phyloP scores from a whole-genome alignment of 2,329 filamentous ascomycete genomes.

The Claviceps monticola region DNA sequence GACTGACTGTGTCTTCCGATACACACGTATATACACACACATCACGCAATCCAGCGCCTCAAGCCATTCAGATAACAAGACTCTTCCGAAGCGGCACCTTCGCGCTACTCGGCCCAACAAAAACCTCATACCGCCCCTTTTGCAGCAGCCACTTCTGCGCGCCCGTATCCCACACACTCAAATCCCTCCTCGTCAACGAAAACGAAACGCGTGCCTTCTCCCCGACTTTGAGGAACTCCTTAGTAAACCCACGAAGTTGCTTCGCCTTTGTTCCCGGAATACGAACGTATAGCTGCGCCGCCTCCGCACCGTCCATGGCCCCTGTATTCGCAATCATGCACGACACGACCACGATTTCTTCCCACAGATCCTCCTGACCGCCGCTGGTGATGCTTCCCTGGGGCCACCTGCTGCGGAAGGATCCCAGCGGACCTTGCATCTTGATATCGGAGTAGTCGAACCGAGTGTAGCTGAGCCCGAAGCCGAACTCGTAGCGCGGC shows the following conservation, averaged over 20 bases:
- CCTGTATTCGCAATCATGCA: slow-evolving; percentile 30
- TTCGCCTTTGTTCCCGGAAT: slow-evolving; percentile 33
- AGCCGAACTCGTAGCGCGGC: slow-evolving; percentile 42
- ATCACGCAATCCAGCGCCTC: neutral
- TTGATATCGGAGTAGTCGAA: slow-evolving; percentile 33
- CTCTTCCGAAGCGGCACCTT: slow-evolving; percentile 30
- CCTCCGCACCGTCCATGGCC: slow-evolving; percentile 27
- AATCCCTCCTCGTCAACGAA: slow-evolving; percentile 44
- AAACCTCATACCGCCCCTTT: slow-evolving; percentile 28
- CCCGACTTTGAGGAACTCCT: slow-evolving; percentile 35
- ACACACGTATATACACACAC: neutral
- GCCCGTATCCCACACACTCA: slow-evolving; percentile 51
- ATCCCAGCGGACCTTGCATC: slow-evolving; percentile 14
- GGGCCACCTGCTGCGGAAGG: slow-evolving; percentile 22
- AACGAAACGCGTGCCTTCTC: slow-evolving; percentile 34
- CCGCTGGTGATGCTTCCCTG: slow-evolving; percentile 27
- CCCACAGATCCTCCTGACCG: slow-evolving; percentile 34
- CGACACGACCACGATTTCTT: slow-evolving; percentile 25
- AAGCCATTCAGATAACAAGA: slow-evolving; percentile 18
- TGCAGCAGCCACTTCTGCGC: slow-evolving; percentile 47
- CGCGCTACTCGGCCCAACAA: slow-evolving; percentile 33
- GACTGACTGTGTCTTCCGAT: neutral
- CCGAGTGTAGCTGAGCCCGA: slow-evolving; percentile 40
- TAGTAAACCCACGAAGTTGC: slow-evolving; percentile 53
- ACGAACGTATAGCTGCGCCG: slow-evolving; percentile 35